These are phyloP conservation scores for Penicillium sp. DNA, from an alignment of 2,329 filamentous ascomycete genomes.

Conservation along the genomic window DNA sequence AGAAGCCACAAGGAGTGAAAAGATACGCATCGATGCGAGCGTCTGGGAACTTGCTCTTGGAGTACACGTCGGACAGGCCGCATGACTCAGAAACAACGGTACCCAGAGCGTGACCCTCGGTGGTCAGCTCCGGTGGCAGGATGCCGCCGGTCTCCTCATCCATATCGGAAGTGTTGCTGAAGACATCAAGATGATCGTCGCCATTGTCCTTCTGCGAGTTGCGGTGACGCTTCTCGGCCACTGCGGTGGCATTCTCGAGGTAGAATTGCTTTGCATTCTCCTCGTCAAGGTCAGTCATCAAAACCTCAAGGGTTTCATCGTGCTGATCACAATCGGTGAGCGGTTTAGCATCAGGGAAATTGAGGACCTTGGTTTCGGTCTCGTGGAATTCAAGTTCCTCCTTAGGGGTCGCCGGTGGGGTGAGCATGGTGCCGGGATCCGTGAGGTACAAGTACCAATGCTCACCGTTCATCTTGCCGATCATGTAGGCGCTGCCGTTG, in stretches of 20 bases:
- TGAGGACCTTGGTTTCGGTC: slow-evolving; percentile 60
- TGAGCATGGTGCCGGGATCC: slow-evolving; percentile 74
- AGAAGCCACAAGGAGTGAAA: slow-evolving; percentile 95
- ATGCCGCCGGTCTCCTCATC: slow-evolving; percentile 52
- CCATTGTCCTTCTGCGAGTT: slow-evolving; percentile 63
- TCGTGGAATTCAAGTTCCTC: slow-evolving; percentile 49
- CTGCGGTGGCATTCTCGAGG: slow-evolving; percentile 79
- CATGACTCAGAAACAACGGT: slow-evolving; percentile 88
- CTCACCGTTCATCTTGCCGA: slow-evolving; percentile 99
- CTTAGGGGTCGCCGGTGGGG: slow-evolving; percentile 74
- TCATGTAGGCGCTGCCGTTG: slow-evolving; percentile 96
- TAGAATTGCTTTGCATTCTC: slow-evolving; percentile 67
- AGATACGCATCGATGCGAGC: slow-evolving; percentile 93
- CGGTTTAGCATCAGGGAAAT: slow-evolving; percentile 47
- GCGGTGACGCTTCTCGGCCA: slow-evolving; percentile 78
- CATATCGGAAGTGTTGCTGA: slow-evolving; percentile 69
- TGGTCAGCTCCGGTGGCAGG: slow-evolving; percentile 73
- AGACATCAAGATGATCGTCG: slow-evolving; percentile 66
- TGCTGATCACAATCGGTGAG: slow-evolving; percentile 36
- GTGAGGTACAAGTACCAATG: slow-evolving; percentile 99
- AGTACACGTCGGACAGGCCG: slow-evolving; percentile 86
- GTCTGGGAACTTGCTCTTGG: slow-evolving; percentile 81
- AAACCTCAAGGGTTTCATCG: slow-evolving; percentile 59
- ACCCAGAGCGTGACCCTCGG: slow-evolving; percentile 89
- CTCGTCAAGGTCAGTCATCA: slow-evolving; percentile 68